These are phyloP conservation scores for Casuarina cunninghamiana DNA, from an alignment of 306 rosid species.

Conservation along the genomic window DNA sequence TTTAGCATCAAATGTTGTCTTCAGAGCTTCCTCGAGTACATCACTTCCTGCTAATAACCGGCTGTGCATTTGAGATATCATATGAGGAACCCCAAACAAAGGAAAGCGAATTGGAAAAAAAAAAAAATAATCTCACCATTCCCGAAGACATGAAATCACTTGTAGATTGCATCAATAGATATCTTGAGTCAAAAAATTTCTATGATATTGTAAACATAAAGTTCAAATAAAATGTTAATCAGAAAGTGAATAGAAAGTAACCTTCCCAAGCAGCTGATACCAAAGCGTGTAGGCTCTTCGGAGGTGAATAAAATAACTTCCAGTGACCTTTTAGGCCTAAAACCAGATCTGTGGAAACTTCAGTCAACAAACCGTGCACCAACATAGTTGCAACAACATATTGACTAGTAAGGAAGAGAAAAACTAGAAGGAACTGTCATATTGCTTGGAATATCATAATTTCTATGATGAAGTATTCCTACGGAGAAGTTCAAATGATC, in stretches of 20 bases:
- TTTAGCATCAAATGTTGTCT: slow-evolving; percentile 66
- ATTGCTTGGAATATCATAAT: background rate
- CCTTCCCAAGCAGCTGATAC: slow-evolving; percentile 96
- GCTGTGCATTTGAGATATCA: slow-evolving; percentile 49
- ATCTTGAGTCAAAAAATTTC: background rate
- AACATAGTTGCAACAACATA: background rate
- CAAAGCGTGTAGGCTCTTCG: slow-evolving; percentile 97
- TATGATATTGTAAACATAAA: background rate
- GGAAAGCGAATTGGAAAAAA: background rate
- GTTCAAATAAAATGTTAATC: slow-evolving; percentile 9
- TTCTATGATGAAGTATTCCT: background rate
- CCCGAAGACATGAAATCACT: background rate
- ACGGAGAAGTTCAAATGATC: background rate
- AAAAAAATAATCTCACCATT: background rate
- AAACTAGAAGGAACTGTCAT: background rate
- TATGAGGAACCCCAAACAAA: slow-evolving; percentile 27
- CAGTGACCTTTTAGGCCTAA: slow-evolving; percentile 74
- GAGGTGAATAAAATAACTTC: slow-evolving; percentile 90
- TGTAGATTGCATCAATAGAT: background rate
- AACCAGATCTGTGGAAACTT: slow-evolving; percentile 66
- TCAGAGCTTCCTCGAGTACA: slow-evolving; percentile 60
- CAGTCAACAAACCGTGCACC: slow-evolving; percentile 20
- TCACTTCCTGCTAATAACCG: slow-evolving; percentile 81
- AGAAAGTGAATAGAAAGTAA: slow-evolving; percentile 19
- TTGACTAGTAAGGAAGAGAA: background rate